A percentile compares a stretch with the other conserved stretches of the same genome.
These are phyloP conservation scores for Tetrapisispora arboricola DNA, from an alignment of 805 yeast genomes.

Conservation along the genomic window DNA sequence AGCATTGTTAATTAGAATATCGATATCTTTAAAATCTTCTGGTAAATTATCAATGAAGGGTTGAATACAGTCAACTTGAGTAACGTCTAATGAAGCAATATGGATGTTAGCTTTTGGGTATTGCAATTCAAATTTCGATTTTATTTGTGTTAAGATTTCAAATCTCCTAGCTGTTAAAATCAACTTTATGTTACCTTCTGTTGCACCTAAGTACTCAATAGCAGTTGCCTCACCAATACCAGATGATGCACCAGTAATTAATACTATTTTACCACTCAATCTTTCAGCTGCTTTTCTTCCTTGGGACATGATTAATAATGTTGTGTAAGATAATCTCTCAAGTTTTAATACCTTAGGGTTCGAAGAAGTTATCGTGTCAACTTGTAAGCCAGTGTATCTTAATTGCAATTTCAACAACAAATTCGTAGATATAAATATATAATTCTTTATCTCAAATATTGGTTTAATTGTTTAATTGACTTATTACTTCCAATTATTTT, in stretches of 20 bases:
- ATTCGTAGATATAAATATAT: too few relatives aligned
- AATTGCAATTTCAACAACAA: too few relatives aligned
- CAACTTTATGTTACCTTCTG: conserved; percentile 60
- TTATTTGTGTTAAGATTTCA: conserved; percentile 44
- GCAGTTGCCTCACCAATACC: conserved; percentile 96
- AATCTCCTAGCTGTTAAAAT: conserved; percentile 71
- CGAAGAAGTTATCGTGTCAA: too few relatives aligned
- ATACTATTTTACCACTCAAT: conserved; percentile 63
- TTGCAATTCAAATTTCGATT: conserved; percentile 35
- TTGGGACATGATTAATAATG: conserved; percentile 39
- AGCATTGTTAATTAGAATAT: conserved; percentile 61
- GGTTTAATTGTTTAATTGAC: too few relatives aligned
- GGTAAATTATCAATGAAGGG: conserved; percentile 48
- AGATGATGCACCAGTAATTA: conserved; percentile 94
- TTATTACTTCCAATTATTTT: too few relatives aligned
- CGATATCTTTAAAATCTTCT: conserved; percentile 49
- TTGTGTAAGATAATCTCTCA: not conserved
- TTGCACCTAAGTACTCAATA: conserved; percentile 65
- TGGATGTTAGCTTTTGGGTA: conserved; percentile 41
- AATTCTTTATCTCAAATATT: too few relatives aligned
- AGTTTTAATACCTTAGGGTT: too few relatives aligned
- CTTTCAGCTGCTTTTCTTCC: conserved; percentile 71
- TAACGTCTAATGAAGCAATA: conserved; percentile 46
- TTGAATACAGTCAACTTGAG: conserved; percentile 40
- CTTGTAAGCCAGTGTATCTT: too few relatives aligned